Evolutionary conservation across 805 yeast genomes (phyloP).

Genomic region (Myxozyma lipomycoides): DNA sequence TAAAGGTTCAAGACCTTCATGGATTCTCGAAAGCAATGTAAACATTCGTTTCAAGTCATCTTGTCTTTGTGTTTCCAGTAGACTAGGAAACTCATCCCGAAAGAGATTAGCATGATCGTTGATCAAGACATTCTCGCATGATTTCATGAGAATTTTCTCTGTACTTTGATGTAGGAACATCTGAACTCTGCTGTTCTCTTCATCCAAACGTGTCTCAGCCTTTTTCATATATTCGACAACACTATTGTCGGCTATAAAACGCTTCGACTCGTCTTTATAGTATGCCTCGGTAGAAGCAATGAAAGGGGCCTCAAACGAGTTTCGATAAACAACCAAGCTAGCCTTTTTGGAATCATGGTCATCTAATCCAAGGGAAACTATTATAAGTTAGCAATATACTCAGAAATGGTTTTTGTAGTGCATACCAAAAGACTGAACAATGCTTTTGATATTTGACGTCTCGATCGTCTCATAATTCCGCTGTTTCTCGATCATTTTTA

Average conservation of each 20-base stretch:
- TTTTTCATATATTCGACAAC: slow-evolving; percentile 87
- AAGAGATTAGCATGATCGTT: slow-evolving; percentile 70
- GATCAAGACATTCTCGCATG: slow-evolving; percentile 72
- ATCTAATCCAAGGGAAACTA: slow-evolving; percentile 82
- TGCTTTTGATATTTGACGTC: slow-evolving; percentile 59
- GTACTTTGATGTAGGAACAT: slow-evolving; percentile 83
- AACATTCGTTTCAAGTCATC: slow-evolving; percentile 78
- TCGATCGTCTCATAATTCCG: slow-evolving; percentile 74
- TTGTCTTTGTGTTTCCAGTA: slow-evolving; percentile 67
- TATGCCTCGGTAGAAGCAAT: slow-evolving; percentile 54
- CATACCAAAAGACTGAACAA: slow-evolving; percentile 66
- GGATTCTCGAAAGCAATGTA: slow-evolving; percentile 69
- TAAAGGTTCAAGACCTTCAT: slow-evolving; percentile 71
- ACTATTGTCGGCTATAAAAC: slow-evolving; percentile 65
- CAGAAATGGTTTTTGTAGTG: background rate
- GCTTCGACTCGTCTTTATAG: slow-evolving; percentile 63
- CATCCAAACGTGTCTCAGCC: slow-evolving; percentile 76
- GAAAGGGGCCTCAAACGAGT: slow-evolving; percentile 72
- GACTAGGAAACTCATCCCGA: slow-evolving; percentile 69
- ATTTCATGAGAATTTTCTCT: slow-evolving; percentile 67
- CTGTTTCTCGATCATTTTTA: slow-evolving; percentile 71
- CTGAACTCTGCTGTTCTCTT: slow-evolving; percentile 75
- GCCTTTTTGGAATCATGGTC: slow-evolving; percentile 82
- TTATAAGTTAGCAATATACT: background rate
- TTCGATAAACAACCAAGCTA: slow-evolving; percentile 74